Conservation (phyloP, 2,329 filamentous ascomycete genomes). For the Fusarium continuum region DNA sequence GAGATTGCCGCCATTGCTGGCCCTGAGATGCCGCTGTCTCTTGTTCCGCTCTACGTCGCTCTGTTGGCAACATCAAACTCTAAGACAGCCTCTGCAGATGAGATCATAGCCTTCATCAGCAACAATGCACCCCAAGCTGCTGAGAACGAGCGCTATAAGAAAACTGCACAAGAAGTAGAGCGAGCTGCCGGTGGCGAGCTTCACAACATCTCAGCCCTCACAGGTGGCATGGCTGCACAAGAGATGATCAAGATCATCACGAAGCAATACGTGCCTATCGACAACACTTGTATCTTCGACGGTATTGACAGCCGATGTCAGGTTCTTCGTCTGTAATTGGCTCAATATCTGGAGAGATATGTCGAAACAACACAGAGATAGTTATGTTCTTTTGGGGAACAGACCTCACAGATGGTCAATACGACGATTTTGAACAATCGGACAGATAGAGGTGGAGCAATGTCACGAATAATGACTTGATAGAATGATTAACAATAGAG, state of each 20-base stretch:
- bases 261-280: constrained; percentile 75
- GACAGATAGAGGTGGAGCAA: background rate
- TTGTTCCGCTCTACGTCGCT: constrained; percentile 75
- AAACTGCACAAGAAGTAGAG: constrained; percentile 72
- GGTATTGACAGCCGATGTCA: constrained; percentile 71
- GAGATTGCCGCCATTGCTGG: constrained; percentile 59
- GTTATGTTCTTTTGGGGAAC: background rate
- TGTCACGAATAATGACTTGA: constrained; percentile 19
- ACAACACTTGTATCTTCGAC: constrained; percentile 77
- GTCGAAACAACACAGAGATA: background rate
- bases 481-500: constrained; percentile 20
- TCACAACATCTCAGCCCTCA: constrained; percentile 89
- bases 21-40: constrained; percentile 62
- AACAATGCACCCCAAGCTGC: constrained; percentile 58
- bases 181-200: constrained; percentile 85
- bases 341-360: background rate
- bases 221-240: constrained; percentile 94
- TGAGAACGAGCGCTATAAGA: constrained; percentile 58
- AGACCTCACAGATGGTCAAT: background rate
- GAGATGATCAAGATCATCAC: constrained; percentile 92
- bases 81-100: constrained; percentile 56
- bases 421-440: background rate
- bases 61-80: constrained; percentile 63
- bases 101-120: constrained; percentile 61
- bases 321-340: constrained; percentile 60